Conservation (phyloP, 805 yeast genomes). For the Saturnispora kantuleensis region DNA sequence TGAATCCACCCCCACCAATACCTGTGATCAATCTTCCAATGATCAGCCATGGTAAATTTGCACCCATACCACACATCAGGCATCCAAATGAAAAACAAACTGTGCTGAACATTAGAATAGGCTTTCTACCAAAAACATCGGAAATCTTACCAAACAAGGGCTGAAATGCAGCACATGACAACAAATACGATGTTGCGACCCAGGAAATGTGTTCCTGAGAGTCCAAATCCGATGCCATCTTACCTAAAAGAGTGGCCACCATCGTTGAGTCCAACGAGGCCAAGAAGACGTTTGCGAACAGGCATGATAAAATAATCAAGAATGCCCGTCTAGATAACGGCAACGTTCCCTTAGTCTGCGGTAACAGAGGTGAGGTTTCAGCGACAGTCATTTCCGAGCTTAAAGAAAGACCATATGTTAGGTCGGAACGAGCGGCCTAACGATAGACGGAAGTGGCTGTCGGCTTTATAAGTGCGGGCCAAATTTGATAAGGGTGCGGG, state of each 20-base stretch:
- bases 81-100: conserved; percentile 31
- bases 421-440: too few species aligned
- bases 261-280: conserved; percentile 47
- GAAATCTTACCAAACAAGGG: conserved; percentile 47
- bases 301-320: conserved; percentile 12
- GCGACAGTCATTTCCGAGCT: conserved; percentile 2
- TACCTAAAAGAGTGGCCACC: conserved; percentile 41
- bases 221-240: conserved; percentile 42
- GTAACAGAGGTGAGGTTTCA: conserved; percentile 4
- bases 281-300: conserved; percentile 27
- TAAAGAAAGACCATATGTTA: background rate
- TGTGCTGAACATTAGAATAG: conserved; percentile 27
- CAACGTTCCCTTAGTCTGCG: background rate
- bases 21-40: conserved; percentile 69
- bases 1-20: conserved; percentile 82
- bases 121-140: conserved; percentile 43
- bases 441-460: too few species aligned
- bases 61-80: conserved; percentile 32
- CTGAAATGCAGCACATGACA: conserved; percentile 40
- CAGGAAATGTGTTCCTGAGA: conserved; percentile 34
- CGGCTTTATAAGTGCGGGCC: too few species aligned
- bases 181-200: conserved; percentile 34
- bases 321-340: conserved; percentile 7
- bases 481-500: too few species aligned
- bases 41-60: conserved; percentile 34